Percentiles rank a stretch among this genome's conserved stretches.
These are phyloP conservation scores for Tremella mesenterica DNA, from an alignment of 768 basidiomycete genomes.

Conservation along the genomic window DNA sequence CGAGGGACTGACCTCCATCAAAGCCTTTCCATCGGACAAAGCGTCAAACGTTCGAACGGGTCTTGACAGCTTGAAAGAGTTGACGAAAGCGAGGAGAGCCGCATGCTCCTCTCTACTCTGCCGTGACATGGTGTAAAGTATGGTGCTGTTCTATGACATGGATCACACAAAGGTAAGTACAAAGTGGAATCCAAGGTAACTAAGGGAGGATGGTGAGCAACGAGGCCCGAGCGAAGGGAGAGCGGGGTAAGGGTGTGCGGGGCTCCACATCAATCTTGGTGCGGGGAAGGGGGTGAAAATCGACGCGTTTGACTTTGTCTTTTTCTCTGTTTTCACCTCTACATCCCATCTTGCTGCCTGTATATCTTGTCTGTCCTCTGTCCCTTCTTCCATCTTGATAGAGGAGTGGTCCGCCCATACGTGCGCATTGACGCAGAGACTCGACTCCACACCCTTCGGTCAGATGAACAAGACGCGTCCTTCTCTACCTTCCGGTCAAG, in stretches of 20 bases:
- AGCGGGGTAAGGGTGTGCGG: neutral
- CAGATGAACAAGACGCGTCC: too few species aligned
- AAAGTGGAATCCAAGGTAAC: neutral
- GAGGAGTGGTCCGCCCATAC: too few species aligned
- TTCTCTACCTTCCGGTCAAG: too few species aligned
- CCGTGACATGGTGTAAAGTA: constrained; percentile 20
- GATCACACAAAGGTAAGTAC: neutral
- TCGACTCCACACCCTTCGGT: too few species aligned
- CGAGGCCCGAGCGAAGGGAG: neutral
- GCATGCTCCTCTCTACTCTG: constrained; percentile 20
- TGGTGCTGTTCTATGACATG: neutral
- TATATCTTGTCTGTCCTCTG: too few species aligned
- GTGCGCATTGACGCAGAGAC: too few species aligned
- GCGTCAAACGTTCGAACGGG: constrained; percentile 26
- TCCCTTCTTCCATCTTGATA: too few species aligned
- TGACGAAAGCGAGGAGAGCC: constrained; percentile 33
- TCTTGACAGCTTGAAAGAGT: constrained; percentile 29
- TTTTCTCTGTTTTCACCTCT: too few species aligned
- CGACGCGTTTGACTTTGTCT: too few species aligned
- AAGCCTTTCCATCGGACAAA: constrained; percentile 29
- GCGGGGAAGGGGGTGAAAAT: too few species aligned
- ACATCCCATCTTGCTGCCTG: too few species aligned
- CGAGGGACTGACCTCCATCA: constrained; percentile 29
- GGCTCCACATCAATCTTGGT: neutral
- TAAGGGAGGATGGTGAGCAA: neutral